Conservation (phyloP, 2,329 filamentous ascomycete genomes). For the Alternaria arborescens region DNA sequence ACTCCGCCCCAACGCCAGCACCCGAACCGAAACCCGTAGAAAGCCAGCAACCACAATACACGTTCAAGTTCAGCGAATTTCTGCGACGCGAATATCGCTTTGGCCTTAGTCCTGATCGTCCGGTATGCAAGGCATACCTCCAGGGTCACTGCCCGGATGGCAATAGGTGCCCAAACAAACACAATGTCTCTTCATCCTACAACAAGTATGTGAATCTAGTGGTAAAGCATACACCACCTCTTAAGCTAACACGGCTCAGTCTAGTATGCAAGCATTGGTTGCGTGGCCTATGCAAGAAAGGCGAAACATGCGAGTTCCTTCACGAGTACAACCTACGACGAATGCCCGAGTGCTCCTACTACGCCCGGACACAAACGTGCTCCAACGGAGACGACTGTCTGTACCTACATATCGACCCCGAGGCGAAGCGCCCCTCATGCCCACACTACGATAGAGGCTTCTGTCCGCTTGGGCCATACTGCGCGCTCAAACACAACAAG, state of each 20-base stretch:
- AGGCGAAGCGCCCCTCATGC: conserved; percentile 68
- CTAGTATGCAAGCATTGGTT: conserved; percentile 99
- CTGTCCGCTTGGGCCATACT: conserved; percentile 87
- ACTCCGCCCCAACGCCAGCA: conserved; percentile 21
- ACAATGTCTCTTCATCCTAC: conserved; percentile 69
- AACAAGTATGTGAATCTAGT: conserved; percentile 62
- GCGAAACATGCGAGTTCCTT: conserved; percentile 93
- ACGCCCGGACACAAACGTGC: conserved; percentile 91
- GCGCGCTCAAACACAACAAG: conserved; percentile 87
- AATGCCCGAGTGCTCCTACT: conserved; percentile 99
- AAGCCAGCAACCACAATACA: conserved; percentile 58
- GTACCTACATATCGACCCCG: conserved; percentile 87
- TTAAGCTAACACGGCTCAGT: conserved; percentile 43
- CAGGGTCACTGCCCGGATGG: conserved; percentile 88
- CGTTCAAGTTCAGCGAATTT: conserved; percentile 87
- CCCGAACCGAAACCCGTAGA: conserved; percentile 43
- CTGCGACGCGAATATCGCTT: conserved; percentile 84
- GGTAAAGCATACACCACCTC: background rate
- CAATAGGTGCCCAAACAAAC: conserved; percentile 83
- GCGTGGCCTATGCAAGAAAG: conserved; percentile 96
- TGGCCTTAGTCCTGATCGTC: conserved; percentile 73
- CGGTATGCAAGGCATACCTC: conserved; percentile 85
- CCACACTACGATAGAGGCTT: conserved; percentile 94
- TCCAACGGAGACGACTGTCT: conserved; percentile 96
- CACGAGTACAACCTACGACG: conserved; percentile 98